Conservation (phyloP, 805 yeast genomes). For the Hanseniaspora pseudoguilliermondii region DNA sequence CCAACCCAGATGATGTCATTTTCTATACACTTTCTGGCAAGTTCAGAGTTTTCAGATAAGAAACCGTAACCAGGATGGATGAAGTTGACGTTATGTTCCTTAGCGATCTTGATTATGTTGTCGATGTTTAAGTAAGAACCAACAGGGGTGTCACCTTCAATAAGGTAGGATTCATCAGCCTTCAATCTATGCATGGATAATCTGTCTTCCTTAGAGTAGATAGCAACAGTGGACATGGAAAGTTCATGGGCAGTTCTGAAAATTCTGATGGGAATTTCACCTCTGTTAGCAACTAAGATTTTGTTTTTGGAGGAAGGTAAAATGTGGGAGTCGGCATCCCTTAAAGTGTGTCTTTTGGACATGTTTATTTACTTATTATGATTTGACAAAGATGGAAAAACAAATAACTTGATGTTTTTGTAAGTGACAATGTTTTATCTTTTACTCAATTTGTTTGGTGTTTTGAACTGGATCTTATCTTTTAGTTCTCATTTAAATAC, state of each 20-base stretch:
- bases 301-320: constrained; percentile 34
- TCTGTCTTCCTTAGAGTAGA: constrained; percentile 91
- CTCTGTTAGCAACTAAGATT: constrained; percentile 72
- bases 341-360: constrained; percentile 12
- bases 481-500: background rate
- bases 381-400: background rate
- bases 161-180: constrained; percentile 86
- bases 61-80: constrained; percentile 92
- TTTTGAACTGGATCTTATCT: background rate
- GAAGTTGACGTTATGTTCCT: constrained; percentile 64
- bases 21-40: constrained; percentile 81
- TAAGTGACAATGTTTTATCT: background rate
- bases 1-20: constrained; percentile 94
- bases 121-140: constrained; percentile 93
- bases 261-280: constrained; percentile 76
- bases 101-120: constrained; percentile 80
- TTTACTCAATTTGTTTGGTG: background rate
- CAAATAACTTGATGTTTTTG: background rate
- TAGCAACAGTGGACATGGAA: constrained; percentile 93
- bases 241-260: constrained; percentile 96
- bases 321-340: constrained; percentile 28
- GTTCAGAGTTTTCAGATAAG: constrained; percentile 80
- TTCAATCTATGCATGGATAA: constrained; percentile 88
- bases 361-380: background rate
- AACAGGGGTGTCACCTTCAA: constrained; percentile 78